Base-by-base conservation (phyloP, 805 yeast species). In the Candida endomychidarum region DNA sequence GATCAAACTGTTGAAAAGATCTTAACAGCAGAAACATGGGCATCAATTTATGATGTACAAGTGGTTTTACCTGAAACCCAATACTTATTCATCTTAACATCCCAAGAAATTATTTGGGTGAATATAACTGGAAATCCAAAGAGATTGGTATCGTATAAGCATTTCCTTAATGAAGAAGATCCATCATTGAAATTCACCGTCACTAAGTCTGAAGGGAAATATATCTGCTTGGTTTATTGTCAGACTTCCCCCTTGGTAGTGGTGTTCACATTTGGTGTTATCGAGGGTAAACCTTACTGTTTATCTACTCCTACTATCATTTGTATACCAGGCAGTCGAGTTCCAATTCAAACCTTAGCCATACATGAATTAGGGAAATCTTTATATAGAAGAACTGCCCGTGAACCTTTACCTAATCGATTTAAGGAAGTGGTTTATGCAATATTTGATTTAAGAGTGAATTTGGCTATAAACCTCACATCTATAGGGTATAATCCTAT, bases 61-160 rank as follows among this genome's bases (percentile, higher is more conserved):
- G 11, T 43, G 10, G 40, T 46, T 2, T 25, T 18, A 16, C 33
- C 32, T 20, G 42, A 47, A 16, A 22, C 18, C n/a, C 48, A 61
- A 2, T 64, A 70, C 43, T 61, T 73, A 3, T 70, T 83, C 28
- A 50, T 85, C 5, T 60, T 88, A 19, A 86, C 95, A 0, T 73
- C 88, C 0, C 76, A 73, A 41, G 90, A 85, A 50, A 37, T 89
- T 6, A 72, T 78, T 0, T 63, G 89, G 70, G 65, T 59, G 55
- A 27, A 47, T 3, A 12, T 39, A 48, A 11, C 59, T 61, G 9
- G 43, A 1, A 52, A 47, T 7, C 57, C 60, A 3, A 60, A 60
- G 21, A 68, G 84, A 42, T 43, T 77, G 2, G 51, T 87, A 1
- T 75, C 90, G 0, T 85, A 95, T 90, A 83, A 81, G 45, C 96